Base-by-base conservation (phyloP, 1,284 basidiomycete species). In the Cryptococcus hybrid region DNA sequence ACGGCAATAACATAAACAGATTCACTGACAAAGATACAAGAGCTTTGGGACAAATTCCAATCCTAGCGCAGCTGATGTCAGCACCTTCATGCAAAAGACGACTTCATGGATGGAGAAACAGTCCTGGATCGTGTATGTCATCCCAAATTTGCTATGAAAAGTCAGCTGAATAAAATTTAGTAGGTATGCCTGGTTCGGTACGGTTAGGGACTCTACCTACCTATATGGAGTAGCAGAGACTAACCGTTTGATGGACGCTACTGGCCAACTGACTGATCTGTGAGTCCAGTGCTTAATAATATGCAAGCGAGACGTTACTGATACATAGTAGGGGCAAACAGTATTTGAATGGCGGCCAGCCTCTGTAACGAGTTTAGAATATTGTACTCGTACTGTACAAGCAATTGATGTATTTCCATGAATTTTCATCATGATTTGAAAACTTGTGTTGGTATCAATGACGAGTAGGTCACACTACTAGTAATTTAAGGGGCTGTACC, bases 21-120 rank as follows among this genome's bases (percentile, higher is more conserved):
- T n/a, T 12, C 4, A 13, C 30, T 51, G 46, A 47, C 30, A 30
- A 35, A 30, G 46, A 8, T 34, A 36, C 24, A 40, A 53, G 58
- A 54, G 53, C 15, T 59, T 54, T 47, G 51, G 37, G 34, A 42
- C 11, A 15, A 15, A 42, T 36, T 56, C 34, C 15, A 47, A 24
- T 34, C 45, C 47, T 3, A 42, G 43, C 37, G 40, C 44, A 12
- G 45, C 54, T 7, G 53, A 62, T 39, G 63, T 62, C 34, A 50
- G 53, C 43, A 44, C 36, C 1, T 65, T 63, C 52, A 67, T 65
- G 63, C 35, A 50, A n/a, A 47, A 57, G 24, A 66, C 71, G 3
- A 73, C 66, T 5, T 37, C 50, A 34, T 74, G 70, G 72, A 54
- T 74, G 3, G 68, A 74, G 57, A 43, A 53, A n/a, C 65, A 66